Conservation (phyloP, 306 rosid species). For the Ormosia semicastrata region DNA sequence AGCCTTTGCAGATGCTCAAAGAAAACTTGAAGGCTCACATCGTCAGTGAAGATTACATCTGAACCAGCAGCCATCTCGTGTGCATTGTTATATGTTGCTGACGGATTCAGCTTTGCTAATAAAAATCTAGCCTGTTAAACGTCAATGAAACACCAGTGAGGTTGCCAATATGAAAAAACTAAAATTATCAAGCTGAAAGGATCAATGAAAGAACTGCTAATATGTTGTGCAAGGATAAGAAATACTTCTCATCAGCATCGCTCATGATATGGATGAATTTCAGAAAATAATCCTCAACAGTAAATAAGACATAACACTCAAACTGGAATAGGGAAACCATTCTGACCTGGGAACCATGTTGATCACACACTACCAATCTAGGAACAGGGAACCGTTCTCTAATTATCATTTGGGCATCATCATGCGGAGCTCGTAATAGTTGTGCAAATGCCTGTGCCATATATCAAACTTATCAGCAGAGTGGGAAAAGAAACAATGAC, state of each 20-base stretch:
- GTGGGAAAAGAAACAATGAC: not conserved
- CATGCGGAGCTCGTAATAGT: slow-evolving; percentile 75
- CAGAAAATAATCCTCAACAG: not conserved
- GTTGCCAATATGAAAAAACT: not conserved
- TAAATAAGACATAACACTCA: slow-evolving; percentile 10
- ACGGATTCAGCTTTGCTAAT: slow-evolving; percentile 94
- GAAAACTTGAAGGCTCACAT: slow-evolving; percentile 97
- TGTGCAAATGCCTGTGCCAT: slow-evolving; percentile 81
- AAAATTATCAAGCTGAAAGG: not conserved
- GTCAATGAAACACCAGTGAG: slow-evolving; percentile 6
- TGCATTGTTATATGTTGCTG: slow-evolving; percentile 88
- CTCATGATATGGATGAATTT: not conserved
- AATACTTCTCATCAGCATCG: not conserved
- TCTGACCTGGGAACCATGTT: slow-evolving; percentile 97
- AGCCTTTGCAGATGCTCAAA: slow-evolving; percentile 95
- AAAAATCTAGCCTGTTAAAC: slow-evolving; percentile 85
- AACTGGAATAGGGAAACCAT: slow-evolving; percentile 13
- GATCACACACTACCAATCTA: slow-evolving; percentile 95
- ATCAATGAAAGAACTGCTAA: not conserved
- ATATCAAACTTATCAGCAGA: slow-evolving; percentile 20
- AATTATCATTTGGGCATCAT: slow-evolving; percentile 66
- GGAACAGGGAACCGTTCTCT: slow-evolving; percentile 92
- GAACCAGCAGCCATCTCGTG: slow-evolving; percentile 92
- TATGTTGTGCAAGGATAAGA: not conserved
- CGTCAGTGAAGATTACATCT: slow-evolving; percentile 92